Base-by-base conservation (phyloP, 805 yeast species). In the Yamadazyma tumulicola region DNA sequence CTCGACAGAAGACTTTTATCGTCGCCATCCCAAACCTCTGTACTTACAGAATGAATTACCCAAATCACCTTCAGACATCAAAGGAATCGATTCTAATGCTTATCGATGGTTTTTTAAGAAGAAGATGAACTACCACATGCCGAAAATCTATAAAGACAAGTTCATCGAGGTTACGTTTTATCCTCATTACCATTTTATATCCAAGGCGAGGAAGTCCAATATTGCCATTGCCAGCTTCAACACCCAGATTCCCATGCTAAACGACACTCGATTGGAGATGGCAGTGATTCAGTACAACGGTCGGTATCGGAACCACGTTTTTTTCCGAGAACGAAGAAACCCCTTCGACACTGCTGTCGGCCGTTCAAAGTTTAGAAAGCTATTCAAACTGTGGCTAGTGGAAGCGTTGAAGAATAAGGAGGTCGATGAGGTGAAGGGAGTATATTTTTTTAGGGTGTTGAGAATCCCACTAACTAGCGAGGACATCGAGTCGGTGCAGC, bases 341-440 rank as follows among this genome's bases (percentile, higher is more conserved):
- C 71, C 71, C 0, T 42, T 59, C 31, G 49, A 49, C n/a, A 52
- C 63, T 2, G 67, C 72, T 1, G 54, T 52, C 17, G 55, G 54
- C 2, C 39, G 72, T 27, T 34, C 50, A 13, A 38, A 42, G 26
- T 54, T 48, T 36, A 45, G 64, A 12, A 59, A 55, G 32, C 37
- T 46, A 9, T 31, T 54, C 2, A 57, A 46, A 34, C 16, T 27
- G 8, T 29, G 29, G 13, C 37, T 52, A 17, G 48, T 50, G 34
- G 35, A 48, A 12, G 32, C 52, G n/a, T 7, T 39, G 4, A 15
- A 26, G 3, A 23, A 31, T 4, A 8, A 29, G 11, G 31, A 46
- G 6, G 37, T 47, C 3, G 18, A 29, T 5, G 23, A 19, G 4
- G 54, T 54, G 3, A 40, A 55, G 11, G 67, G 67, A 1, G 37